phyloP scores from a whole-genome alignment of 805 yeast species.

The Pichia membranifaciens region DNA sequence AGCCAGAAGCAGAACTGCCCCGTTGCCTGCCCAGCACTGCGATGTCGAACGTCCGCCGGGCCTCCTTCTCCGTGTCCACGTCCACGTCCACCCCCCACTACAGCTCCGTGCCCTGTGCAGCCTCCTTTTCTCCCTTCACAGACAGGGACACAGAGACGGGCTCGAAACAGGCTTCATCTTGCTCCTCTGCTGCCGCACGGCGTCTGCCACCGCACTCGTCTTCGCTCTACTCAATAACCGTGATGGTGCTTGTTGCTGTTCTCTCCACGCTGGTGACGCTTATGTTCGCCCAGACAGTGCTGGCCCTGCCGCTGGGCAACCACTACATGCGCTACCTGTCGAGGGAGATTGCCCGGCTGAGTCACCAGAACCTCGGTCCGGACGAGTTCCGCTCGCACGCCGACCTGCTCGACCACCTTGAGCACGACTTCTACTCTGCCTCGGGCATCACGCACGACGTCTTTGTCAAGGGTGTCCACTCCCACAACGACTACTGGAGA shows the following conservation, averaged over 20 bases:
- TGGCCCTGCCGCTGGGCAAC: constrained; percentile 1
- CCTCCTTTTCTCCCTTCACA: too few relatives aligned
- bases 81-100: too few relatives aligned
- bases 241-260: constrained; percentile 6
- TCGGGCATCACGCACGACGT: constrained; percentile 23
- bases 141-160: too few relatives aligned
- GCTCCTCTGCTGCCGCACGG: too few relatives aligned
- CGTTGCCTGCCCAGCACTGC: too few relatives aligned
- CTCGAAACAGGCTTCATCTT: too few relatives aligned
- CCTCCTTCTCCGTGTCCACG: too few relatives aligned
- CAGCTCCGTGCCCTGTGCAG: background rate
- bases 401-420: background rate
- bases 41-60: too few relatives aligned
- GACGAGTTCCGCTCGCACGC: background rate
- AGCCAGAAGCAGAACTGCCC: too few relatives aligned
- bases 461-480: constrained; percentile 35
- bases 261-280: constrained; percentile 5
- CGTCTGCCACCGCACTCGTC: too few relatives aligned
- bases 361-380: background rate
- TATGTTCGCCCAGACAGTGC: constrained; percentile 6
- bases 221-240: background rate
- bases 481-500: constrained; percentile 58
- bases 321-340: background rate
- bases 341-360: background rate
- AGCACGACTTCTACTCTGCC: constrained; percentile 6